Conservation (phyloP, 768 basidiomycete genomes). For the Tricholoma matsutake region DNA sequence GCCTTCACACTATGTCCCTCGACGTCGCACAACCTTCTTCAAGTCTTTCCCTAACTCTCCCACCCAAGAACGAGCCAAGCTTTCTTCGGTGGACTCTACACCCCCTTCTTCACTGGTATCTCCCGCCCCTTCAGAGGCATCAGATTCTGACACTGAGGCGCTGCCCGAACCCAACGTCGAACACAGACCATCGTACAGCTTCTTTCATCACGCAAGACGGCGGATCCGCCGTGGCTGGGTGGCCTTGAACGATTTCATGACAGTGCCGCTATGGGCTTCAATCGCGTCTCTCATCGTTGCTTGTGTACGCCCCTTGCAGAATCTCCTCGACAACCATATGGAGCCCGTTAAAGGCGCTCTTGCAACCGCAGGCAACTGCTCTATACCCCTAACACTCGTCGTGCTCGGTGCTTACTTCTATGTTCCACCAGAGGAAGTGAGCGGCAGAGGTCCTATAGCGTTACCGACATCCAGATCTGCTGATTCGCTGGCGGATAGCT, state of each 20-base stretch:
- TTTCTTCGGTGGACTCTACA: slow-evolving; percentile 3
- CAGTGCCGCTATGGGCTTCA: slow-evolving; percentile 83
- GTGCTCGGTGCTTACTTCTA: slow-evolving; percentile 94
- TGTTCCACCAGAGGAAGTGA: slow-evolving; percentile 28
- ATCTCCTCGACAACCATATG: slow-evolving; percentile 59
- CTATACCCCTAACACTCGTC: slow-evolving; percentile 85
- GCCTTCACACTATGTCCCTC: background rate
- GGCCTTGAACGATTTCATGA: slow-evolving; percentile 73
- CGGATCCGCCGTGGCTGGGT: slow-evolving; percentile 30
- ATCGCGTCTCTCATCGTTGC: slow-evolving; percentile 74
- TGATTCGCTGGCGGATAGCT: slow-evolving; percentile 36
- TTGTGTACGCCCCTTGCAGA: slow-evolving; percentile 71
- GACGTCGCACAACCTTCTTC: slow-evolving; percentile 17
- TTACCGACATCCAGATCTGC: slow-evolving; percentile 16
- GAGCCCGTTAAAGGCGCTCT: slow-evolving; percentile 68
- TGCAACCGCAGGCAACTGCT: slow-evolving; percentile 65
- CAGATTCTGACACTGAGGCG: slow-evolving; percentile 18
- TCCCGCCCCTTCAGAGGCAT: background rate
- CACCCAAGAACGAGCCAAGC: background rate
- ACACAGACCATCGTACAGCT: slow-evolving; percentile 1
- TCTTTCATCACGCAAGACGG: slow-evolving; percentile 22
- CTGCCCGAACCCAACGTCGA: slow-evolving; percentile 8
- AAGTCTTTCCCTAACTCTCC: slow-evolving; percentile 21
- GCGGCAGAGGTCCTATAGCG: background rate
- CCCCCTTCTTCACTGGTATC: slow-evolving; percentile 2